Base-by-base conservation (phyloP, 2,329 filamentous ascomycete species). In the Botrytis squamosa region DNA sequence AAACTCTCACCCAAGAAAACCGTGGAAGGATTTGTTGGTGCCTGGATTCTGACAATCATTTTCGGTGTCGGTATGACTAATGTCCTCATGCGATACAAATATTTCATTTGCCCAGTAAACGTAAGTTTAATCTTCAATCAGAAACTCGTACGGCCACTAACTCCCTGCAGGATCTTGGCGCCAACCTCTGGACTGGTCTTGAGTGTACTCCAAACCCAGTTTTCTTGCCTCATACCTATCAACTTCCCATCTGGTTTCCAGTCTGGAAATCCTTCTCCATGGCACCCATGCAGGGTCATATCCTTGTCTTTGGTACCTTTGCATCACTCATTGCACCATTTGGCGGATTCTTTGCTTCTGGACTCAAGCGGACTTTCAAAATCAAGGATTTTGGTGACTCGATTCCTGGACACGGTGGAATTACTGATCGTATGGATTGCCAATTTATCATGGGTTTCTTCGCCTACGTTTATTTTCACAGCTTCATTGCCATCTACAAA, bases 381-480 rank as follows among this genome's bases (percentile, higher is more conserved):
- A 97, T 99, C 87, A 99, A 99, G 87, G 96, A 99, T 85, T 99
- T 99, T 84, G 96, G 96, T 78, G 93, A 99, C 83, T 97, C 94
- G 1, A 99, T 99, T 78, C 96, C 96, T 1, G 96, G 96, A 36
- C 96, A 99, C 80, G 96, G 96, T 75, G 96, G 96, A 78, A 98
- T 99, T 85, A 99, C 96, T 25, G 96, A 99, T 82, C 93, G 96
- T 75, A 98, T 99, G 95, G 96, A 99, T 82, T 99, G 96, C 83
- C 96, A 99, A 82, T 99, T 99, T 85, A 98, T 98, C 85, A 99
- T 99, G 96, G 96, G 96, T 14, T 96, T 97, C 84, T 98, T 99
- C 80, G 90, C 95, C 25, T 98, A 94, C 85, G 95, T 99, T 88
- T 99, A 99, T 85, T 99, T 97, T 84, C 95, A 98, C 83, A 96